A percentile compares a stretch with the other conserved stretches of the same genome.
Conservation (phyloP, 129 eudicot species). For the Arctium lappa region DNA sequence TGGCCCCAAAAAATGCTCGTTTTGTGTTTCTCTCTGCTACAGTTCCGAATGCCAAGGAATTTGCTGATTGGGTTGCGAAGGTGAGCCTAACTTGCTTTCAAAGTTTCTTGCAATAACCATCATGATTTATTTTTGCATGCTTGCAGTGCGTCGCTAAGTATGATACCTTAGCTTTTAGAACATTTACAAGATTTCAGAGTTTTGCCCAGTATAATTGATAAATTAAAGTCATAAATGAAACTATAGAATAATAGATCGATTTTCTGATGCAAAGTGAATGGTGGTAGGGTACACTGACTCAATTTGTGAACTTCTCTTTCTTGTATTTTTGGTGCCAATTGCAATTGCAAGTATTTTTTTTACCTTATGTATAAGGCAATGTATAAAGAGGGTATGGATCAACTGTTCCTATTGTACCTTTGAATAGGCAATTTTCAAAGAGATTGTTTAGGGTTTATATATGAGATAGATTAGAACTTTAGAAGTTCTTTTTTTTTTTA, state of each 20-base stretch:
- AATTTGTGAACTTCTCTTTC: too few species aligned
- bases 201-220: neutral
- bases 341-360: too few species aligned
- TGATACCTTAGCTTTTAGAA: neutral
- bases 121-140: neutral
- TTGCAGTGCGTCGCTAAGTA: neutral
- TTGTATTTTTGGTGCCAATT: too few species aligned
- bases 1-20: slow-evolving; percentile 96
- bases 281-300: too few species aligned
- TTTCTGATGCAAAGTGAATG: too few species aligned
- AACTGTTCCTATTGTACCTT: too few species aligned
- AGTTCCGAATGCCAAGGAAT: slow-evolving; percentile 97
- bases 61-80: slow-evolving; percentile 99
- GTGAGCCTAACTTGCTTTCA: slow-evolving; percentile 29
- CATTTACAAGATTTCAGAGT: neutral
- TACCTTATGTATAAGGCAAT: too few species aligned
- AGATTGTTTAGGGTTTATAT: neutral
- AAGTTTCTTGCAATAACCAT: neutral
- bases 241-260: too few species aligned
- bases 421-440: too few species aligned
- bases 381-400: too few species aligned
- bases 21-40: slow-evolving; percentile 96
- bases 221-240: neutral
- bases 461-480: neutral
- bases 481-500: too few species aligned